Base-by-base conservation (phyloP, 1,139 yeast species). In the Debaryomyces robertsiae region DNA sequence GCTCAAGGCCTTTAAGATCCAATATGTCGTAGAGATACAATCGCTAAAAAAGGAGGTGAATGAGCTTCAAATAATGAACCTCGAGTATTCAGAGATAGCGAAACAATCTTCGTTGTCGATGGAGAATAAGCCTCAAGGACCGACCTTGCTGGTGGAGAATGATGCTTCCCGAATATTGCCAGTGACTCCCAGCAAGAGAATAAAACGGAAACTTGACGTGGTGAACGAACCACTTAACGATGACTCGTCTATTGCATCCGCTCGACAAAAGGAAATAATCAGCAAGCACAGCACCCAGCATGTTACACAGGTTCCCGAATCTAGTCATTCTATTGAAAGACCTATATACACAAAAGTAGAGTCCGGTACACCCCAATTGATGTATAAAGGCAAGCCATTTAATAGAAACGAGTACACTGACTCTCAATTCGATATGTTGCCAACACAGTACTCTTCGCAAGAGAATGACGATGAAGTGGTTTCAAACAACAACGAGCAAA, bases 391-490 rank as follows among this genome's bases (percentile, higher is more conserved):
- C 6, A 33, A 33, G 14, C 36, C 36, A 10, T 33, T 33, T n/a
- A 29, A 33, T 2, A 33, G 36, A 17, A 14, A 35, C 9, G 32
- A 25, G 9, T 36, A 14, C 24, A 35, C 39, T 2, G 43, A 40
- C n/a, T 40, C 40, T 13, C 39, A 48, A 19, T 27, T 45, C 17
- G 46, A 42, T 37, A 29, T 45, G 32, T 23, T 49, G 32, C 50
- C 57, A 7, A 51, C 55, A 1, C 56, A 52, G 38, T 51, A 52
- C 27, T 49, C 53, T 2, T 19, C 36, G 4, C 40, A 40, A 15
- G 46, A 44, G n/a, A 45, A 44, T 35, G 49, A 44, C 5, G 46
- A 41, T 7, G 43, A 33, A 19, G 14, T 9, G 30, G 19, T 22
- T n/a, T 35, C 40, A 9, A 40, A 13, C 18, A 30, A 36, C 31